Base-by-base conservation (phyloP, 177 flowering plant genomes). In the Vitis hybrid region DNA sequence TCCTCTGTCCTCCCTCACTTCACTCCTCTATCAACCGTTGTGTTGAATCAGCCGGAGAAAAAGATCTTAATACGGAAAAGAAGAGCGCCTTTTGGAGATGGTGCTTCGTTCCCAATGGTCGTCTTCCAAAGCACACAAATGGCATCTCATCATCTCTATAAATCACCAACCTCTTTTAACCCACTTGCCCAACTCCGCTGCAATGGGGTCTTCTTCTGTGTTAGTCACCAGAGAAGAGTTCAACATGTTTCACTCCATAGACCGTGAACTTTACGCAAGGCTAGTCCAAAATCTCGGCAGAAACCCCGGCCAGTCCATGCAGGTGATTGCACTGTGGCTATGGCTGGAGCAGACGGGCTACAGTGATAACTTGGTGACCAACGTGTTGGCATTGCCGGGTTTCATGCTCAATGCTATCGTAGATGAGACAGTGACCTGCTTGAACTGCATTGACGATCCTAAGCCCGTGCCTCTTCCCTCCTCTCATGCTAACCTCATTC, bases 221-320 rank as follows among this genome's bases (percentile, higher is more conserved):
- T 18, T 67, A 56, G 6, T 20, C 50, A 59, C 73, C 19, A 72
- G 64, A 53, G 77, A 76, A 19, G 79, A 82, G 49, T 72, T 82
- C 78, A 61, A 65, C 10, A 1, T 48, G 1, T 83, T 83, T 19
- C 86, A 83, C 72, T 14, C 13, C 49, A 64, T 78, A 3, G 86
- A 83, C 66, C 76, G 86, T 9, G 15, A 7, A 1, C 55, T 81
- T 1, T 83, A 65, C 70, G 1, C 55, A 3, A 57, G 76, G 0
- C 71, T 83, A 2, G 78, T 79, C 14, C 6, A 73, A 50, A 29
- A 22, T 19, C 76, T 81, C 1, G 26, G 66, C 4, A 73, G 81
- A 1, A 74, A 79, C 56, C 69, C 71, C 0, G 67, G n/a, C 2
- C 61, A 71, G 61, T 68, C 82, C 5, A 67, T 74, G 66, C 75